Evolutionary conservation across 371 early-diverging fungal genomes (phyloP).

Genomic region (Mortierella sp.): DNA sequence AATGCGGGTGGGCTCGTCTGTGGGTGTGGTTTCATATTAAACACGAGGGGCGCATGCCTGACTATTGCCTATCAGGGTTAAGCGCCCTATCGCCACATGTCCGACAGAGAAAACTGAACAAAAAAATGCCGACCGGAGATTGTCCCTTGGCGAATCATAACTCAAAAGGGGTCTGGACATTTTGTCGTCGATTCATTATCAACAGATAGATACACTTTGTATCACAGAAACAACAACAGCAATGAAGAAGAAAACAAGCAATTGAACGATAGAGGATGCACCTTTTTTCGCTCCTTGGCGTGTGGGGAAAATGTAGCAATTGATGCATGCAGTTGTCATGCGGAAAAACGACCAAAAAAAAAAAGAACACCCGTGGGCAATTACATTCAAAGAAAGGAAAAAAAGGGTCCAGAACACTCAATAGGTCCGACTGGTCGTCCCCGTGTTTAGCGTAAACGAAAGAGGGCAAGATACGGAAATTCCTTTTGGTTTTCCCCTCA

Average conservation of each 20-base stretch:
- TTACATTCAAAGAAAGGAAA: background rate
- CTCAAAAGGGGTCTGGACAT: no score
- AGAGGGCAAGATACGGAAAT: background rate
- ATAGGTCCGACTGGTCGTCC: background rate
- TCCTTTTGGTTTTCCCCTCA: background rate
- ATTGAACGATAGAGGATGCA: no score
- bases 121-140: background rate
- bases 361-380: background rate
- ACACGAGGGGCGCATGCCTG: background rate
- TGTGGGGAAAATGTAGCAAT: no score
- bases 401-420: background rate
- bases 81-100: background rate
- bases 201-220: no score
- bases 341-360: no score
- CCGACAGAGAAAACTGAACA: background rate
- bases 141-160: no score
- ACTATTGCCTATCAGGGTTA: constrained; percentile 1
- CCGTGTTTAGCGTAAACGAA: background rate
- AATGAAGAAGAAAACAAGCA: no score
- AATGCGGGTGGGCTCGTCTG: background rate
- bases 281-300: no score
- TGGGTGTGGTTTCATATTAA: background rate
- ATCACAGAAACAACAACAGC: no score
- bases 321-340: no score
- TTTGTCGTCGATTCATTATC: no score